Conservation (phyloP, 2,329 filamentous ascomycete genomes). For the Verticillium longisporum region DNA sequence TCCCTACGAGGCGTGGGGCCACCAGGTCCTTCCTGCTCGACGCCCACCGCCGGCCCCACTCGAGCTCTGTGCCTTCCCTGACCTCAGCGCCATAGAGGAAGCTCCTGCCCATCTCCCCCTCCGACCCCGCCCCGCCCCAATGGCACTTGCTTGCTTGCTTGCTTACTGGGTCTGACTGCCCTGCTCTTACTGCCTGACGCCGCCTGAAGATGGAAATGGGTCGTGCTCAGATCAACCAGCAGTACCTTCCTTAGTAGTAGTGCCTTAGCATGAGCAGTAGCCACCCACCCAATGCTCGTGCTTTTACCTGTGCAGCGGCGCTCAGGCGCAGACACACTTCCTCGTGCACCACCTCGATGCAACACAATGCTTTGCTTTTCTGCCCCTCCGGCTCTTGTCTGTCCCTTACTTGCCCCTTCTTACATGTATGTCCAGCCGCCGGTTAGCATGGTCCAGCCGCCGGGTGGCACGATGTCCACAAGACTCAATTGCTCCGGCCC, state of each 20-base stretch:
- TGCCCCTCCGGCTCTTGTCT: not conserved
- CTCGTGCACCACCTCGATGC: not conserved
- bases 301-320: not conserved
- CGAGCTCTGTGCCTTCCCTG: not conserved
- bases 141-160: not conserved
- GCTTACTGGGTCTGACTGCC: not conserved
- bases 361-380: not conserved
- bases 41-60: not conserved
- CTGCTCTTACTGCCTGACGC: not conserved
- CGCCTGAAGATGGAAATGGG: not conserved
- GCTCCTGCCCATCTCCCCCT: not conserved
- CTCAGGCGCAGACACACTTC: not conserved
- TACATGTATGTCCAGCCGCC: too few species aligned
- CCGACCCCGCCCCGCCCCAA: not conserved
- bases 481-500: too few species aligned
- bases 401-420: not conserved
- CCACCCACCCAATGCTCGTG: not conserved
- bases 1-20: not conserved
- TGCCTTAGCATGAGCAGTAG: too few species aligned
- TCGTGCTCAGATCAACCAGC: not conserved
- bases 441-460: too few species aligned
- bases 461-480: too few species aligned
- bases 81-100: not conserved
- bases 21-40: not conserved
- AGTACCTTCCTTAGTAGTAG: too few species aligned